A percentile compares a stretch with the other conserved stretches of the same genome.
These are phyloP conservation scores for Erodium chrysanthum DNA, from an alignment of 441 rosid species.

Conservation along the genomic window DNA sequence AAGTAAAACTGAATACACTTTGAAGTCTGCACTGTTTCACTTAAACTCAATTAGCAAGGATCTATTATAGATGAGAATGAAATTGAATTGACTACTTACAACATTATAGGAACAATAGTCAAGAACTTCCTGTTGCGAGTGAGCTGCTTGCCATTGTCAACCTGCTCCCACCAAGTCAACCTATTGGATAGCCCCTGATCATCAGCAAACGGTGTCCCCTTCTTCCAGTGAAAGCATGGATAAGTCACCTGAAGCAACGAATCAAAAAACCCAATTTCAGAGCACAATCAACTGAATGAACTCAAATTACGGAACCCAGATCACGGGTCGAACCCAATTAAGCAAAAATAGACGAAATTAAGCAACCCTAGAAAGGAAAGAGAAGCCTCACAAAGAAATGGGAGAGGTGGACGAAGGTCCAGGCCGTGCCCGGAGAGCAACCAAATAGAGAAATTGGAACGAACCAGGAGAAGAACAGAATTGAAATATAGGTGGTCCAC, in stretches of 20 bases:
- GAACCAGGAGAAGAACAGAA: constrained; percentile 75
- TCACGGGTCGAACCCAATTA: neutral
- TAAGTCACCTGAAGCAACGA: constrained; percentile 50
- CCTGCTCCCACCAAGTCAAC: constrained; percentile 96
- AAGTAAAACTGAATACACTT: too few relatives aligned
- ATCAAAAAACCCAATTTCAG: neutral
- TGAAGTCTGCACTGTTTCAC: neutral
- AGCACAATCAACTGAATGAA: neutral
- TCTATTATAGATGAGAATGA: neutral
- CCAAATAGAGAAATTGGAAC: constrained; percentile 56
- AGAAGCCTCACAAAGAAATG: constrained; percentile 53
- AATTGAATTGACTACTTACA: constrained; percentile 37
- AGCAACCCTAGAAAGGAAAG: neutral
- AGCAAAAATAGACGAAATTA: neutral
- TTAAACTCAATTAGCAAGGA: neutral
- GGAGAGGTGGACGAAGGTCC: constrained; percentile 79
- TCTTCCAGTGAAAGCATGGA: constrained; percentile 89
- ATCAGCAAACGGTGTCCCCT: constrained; percentile 88
- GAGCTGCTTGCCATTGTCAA: constrained; percentile 83
- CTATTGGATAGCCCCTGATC: constrained; percentile 86
- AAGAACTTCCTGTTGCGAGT: constrained; percentile 52
- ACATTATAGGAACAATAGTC: constrained; percentile 63
- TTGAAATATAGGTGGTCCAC: constrained; percentile 68
- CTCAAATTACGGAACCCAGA: neutral
- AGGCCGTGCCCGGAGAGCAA: constrained; percentile 86